These are phyloP conservation scores for Umbellularia californica DNA, from an alignment of 164 flowering plant genomes.

Conservation along the genomic window DNA sequence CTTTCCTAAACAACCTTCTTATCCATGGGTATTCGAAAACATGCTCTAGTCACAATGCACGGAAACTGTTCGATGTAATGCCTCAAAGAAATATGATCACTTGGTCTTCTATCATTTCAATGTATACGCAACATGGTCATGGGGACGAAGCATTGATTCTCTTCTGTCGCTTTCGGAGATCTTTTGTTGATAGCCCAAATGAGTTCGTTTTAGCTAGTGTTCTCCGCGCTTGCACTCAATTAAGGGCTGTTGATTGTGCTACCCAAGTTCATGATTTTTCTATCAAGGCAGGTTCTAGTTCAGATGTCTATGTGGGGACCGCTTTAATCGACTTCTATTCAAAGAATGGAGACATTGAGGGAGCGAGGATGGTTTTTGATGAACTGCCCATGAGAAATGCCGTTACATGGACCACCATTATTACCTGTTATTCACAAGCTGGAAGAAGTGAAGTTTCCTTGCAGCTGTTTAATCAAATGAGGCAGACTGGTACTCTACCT, in stretches of 20 bases:
- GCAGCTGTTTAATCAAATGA: slow-evolving; percentile 44
- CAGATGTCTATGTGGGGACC: slow-evolving; percentile 61
- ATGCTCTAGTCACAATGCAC: slow-evolving; percentile 24
- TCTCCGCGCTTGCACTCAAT: slow-evolving; percentile 40
- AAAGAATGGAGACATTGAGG: slow-evolving; percentile 37
- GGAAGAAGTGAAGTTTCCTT: slow-evolving; percentile 48
- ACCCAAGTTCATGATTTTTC: slow-evolving; percentile 40
- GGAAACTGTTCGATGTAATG: slow-evolving; percentile 49
- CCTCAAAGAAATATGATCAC: slow-evolving; percentile 39
- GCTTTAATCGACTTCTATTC: slow-evolving; percentile 49
- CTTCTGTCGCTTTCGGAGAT: slow-evolving; percentile 30
- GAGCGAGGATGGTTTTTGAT: slow-evolving; percentile 51
- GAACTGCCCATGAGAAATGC: slow-evolving; percentile 34
- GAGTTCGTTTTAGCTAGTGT: slow-evolving; percentile 61
- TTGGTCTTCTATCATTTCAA: slow-evolving; percentile 60
- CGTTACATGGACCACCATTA: slow-evolving; percentile 70
- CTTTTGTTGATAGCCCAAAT: slow-evolving; percentile 27
- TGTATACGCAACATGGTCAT: slow-evolving; percentile 34
- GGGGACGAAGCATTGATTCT: slow-evolving; percentile 36
- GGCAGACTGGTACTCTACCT: slow-evolving; percentile 33
- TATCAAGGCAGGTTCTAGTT: slow-evolving; percentile 39
- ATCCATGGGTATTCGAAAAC: slow-evolving; percentile 32
- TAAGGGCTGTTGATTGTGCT: slow-evolving; percentile 25
- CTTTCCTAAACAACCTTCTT: slow-evolving; percentile 40
- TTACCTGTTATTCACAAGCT: slow-evolving; percentile 43